Evolutionary conservation across 768 basidiomycete species (phyloP).

Genomic region (Rhizopogon roseolus): DNA sequence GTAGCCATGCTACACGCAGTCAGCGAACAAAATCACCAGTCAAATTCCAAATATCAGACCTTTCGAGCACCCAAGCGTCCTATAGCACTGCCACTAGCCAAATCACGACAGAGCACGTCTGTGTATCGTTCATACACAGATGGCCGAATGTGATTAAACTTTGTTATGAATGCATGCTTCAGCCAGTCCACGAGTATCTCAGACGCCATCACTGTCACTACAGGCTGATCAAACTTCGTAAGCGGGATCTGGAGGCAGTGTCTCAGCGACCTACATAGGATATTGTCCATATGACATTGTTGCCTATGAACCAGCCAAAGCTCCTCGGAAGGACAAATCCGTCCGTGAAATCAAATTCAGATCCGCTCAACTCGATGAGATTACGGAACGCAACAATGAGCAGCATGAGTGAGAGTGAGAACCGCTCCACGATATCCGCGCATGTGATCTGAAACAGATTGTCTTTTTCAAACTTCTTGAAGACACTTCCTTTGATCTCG

Average conservation of each 20-base stretch:
- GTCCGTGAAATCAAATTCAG: conserved; percentile 73
- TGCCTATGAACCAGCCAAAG: conserved; percentile 80
- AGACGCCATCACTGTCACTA: conserved; percentile 82
- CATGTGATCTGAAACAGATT: conserved; percentile 98
- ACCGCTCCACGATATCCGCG: conserved; percentile 98
- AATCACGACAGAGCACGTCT: conserved; percentile 92
- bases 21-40: conserved; percentile 3
- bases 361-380: conserved; percentile 88
- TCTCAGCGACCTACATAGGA: conserved; percentile 62
- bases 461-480: conserved; percentile 99
- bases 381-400: conserved; percentile 90
- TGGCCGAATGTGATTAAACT: conserved; percentile 97
- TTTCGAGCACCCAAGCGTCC: conserved; percentile 67
- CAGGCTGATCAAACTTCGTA: conserved; percentile 54
- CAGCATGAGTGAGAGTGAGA: conserved; percentile 89
- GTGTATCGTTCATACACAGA: conserved; percentile 93
- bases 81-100: conserved; percentile 73
- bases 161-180: conserved; percentile 98
- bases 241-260: neutral
- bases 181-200: conserved; percentile 98
- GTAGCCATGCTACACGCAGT: conserved; percentile 61
- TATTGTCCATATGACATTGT: conserved; percentile 80
- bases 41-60: conserved; percentile 30
- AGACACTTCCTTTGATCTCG: conserved; percentile 98
- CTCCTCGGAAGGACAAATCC: conserved; percentile 75